These are phyloP conservation scores for Salix dunnii DNA, from an alignment of 345 rosid genomes.

Conservation along the genomic window DNA sequence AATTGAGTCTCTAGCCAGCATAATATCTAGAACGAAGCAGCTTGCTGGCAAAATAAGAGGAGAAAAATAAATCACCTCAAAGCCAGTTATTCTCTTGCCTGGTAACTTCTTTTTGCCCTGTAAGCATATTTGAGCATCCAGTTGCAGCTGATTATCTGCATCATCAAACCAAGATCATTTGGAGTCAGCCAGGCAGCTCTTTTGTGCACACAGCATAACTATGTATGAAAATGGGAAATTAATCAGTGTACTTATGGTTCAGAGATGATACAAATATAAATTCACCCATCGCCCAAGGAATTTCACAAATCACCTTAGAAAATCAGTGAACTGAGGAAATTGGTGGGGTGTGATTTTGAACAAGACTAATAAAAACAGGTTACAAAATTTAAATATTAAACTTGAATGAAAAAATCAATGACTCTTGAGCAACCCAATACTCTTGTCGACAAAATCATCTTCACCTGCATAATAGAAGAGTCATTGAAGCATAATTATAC, in stretches of 20 bases:
- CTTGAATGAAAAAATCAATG: not conserved
- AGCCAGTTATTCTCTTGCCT: conserved; percentile 73
- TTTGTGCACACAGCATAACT: not conserved
- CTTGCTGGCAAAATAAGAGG: not conserved
- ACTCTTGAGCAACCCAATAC: not conserved
- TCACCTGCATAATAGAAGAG: not conserved
- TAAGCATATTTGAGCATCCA: conserved; percentile 47
- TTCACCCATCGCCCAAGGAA: not conserved
- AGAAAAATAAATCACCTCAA: conserved; percentile 39
- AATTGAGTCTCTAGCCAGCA: conserved; percentile 8
- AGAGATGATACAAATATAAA: not conserved
- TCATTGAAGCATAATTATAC: not conserved
- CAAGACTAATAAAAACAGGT: not conserved
- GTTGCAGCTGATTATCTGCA: conserved; percentile 51
- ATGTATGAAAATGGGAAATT: not conserved
- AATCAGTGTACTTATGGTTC: not conserved
- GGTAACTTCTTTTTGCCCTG: conserved; percentile 62
- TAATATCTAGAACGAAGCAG: not conserved
- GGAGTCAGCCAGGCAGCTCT: not conserved
- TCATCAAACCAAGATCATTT: conserved; percentile 5
- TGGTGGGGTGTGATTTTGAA: not conserved
- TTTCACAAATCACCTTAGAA: not conserved
- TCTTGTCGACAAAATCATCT: not conserved
- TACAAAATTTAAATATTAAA: not conserved
- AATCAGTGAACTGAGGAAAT: not conserved